These are phyloP conservation scores for Solanum chmielewskii DNA, from an alignment of 257 asterid species.

Conservation along the genomic window DNA sequence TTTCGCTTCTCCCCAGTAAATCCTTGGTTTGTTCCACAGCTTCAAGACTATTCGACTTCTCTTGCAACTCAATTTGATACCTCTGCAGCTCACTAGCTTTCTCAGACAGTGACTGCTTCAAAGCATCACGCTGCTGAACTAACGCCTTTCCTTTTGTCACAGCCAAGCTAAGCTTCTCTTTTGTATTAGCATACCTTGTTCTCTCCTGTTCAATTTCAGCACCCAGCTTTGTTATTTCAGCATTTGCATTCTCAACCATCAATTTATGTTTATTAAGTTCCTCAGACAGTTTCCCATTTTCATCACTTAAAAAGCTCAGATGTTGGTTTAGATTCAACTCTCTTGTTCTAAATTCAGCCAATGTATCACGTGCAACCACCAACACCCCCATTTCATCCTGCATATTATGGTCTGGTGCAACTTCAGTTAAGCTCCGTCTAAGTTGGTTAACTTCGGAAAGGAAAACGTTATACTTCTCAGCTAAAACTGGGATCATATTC, in stretches of 20 bases:
- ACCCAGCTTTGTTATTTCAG: slow-evolving; percentile 46
- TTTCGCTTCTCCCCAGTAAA: slow-evolving; percentile 38
- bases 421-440: slow-evolving; percentile 35
- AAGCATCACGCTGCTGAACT: slow-evolving; percentile 83
- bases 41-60: slow-evolving; percentile 59
- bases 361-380: slow-evolving; percentile 28
- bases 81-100: slow-evolving; percentile 62
- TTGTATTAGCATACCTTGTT: slow-evolving; percentile 59
- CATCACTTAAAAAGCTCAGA: slow-evolving; percentile 43
- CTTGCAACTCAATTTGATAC: slow-evolving; percentile 49
- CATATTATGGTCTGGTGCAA: slow-evolving; percentile 26
- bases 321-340: slow-evolving; percentile 41
- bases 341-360: slow-evolving; percentile 45
- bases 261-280: slow-evolving; percentile 47
- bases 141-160: slow-evolving; percentile 98
- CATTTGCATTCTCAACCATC: slow-evolving; percentile 38
- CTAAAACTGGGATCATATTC: slow-evolving; percentile 28
- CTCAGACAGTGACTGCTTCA: slow-evolving; percentile 73
- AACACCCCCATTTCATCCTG: slow-evolving; percentile 47
- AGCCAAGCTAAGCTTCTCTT: slow-evolving; percentile 96
- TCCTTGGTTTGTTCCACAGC: slow-evolving; percentile 52
- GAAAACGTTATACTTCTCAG: slow-evolving; percentile 38
- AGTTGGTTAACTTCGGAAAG: slow-evolving; percentile 49
- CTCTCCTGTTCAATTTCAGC: slow-evolving; percentile 78
- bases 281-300: slow-evolving; percentile 46